Evolutionary conservation across 73 alveolate genomes (phyloP).

Genomic region (Paramecium tetraurelia): DNA sequence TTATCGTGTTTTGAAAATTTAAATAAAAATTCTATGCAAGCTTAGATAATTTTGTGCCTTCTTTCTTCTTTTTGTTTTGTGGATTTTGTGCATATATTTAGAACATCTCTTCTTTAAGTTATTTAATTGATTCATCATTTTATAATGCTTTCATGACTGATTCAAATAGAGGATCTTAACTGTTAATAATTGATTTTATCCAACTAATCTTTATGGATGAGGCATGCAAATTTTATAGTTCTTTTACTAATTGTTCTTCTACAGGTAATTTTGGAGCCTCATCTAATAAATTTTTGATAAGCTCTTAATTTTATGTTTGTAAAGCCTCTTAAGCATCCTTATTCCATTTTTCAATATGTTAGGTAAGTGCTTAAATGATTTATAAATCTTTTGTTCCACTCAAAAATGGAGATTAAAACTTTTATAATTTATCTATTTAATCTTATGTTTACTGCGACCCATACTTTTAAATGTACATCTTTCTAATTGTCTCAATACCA

Average conservation of each 20-base stretch:
- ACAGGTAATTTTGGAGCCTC: constrained; percentile 35
- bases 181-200: neutral
- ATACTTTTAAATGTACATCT: neutral
- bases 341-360: constrained; percentile 5
- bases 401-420: neutral
- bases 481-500: neutral
- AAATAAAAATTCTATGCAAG: neutral
- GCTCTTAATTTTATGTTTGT: neutral
- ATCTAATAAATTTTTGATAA: neutral
- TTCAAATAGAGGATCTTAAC: neutral
- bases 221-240: neutral
- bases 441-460: neutral
- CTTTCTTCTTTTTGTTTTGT: neutral
- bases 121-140: neutral
- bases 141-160: neutral
- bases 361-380: neutral
- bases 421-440: neutral
- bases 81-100: constrained; percentile 10
- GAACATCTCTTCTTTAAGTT: neutral
- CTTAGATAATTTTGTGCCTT: neutral
- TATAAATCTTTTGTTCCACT: constrained; percentile 34
- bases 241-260: neutral
- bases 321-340: constrained; percentile 15
- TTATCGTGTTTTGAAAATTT: neutral
- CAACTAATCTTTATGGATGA: neutral